Conservation (phyloP, 129 eudicot species). For the Solidago caesia region DNA sequence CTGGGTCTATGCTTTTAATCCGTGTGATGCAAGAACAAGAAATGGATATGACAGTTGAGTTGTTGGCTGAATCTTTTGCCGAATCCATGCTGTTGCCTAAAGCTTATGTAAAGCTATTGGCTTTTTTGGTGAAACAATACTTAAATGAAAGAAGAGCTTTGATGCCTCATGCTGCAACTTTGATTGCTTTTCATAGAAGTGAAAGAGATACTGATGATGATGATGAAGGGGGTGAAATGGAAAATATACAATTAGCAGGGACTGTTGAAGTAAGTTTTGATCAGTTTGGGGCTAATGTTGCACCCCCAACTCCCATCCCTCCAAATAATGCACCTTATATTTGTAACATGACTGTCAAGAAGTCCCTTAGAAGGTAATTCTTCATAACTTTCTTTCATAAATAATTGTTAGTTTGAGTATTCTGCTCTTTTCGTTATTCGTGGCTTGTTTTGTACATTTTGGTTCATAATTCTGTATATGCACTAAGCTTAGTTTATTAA, state of each 20-base stretch:
- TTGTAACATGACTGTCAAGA: conserved; percentile 87
- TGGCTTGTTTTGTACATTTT: background rate
- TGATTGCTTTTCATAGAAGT: conserved; percentile 59
- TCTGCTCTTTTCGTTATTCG: background rate
- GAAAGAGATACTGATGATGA: conserved; percentile 46
- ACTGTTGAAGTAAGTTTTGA: conserved; percentile 85
- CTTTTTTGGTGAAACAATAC: conserved; percentile 71
- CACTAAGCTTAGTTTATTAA: background rate
- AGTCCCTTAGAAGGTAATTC: conserved; percentile 72
- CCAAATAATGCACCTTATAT: conserved; percentile 79
- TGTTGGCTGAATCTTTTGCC: conserved; percentile 86
- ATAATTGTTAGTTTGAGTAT: too few relatives aligned
- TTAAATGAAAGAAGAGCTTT: conserved; percentile 61
- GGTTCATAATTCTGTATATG: background rate
- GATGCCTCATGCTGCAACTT: conserved; percentile 82
- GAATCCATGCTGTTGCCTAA: conserved; percentile 76
- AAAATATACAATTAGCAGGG: conserved; percentile 70
- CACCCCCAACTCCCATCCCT: conserved; percentile 85
- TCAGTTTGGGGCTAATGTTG: conserved; percentile 73
- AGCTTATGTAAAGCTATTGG: conserved; percentile 60
- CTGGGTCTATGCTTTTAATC: conserved; percentile 67
- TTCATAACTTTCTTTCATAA: background rate
- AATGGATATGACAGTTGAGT: conserved; percentile 60
- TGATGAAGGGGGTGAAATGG: conserved; percentile 32
- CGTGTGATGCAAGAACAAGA: conserved; percentile 84